Base-by-base conservation (phyloP, 768 basidiomycete species). In the Collybiopsis luxurians region DNA sequence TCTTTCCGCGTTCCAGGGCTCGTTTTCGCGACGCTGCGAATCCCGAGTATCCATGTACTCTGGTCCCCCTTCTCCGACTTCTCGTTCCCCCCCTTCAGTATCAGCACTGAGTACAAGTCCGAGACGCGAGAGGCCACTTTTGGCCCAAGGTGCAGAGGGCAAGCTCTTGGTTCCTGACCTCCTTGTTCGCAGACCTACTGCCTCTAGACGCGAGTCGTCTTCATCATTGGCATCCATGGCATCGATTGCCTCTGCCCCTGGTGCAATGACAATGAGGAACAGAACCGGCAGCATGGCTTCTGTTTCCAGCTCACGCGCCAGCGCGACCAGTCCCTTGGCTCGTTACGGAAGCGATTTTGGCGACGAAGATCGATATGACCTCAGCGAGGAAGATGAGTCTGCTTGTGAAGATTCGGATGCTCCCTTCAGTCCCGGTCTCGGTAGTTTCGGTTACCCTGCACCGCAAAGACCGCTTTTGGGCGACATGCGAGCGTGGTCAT, bases 71-170 rank as follows among this genome's bases (percentile, higher is more conserved):
- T 58, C 73, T 19, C 67, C 76, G 2, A 67, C 71, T 11, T 69
- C 74, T 2, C 62, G 76, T 2, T 66, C 72, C 2, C 75, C 77
- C 0, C 59, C 71, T 19, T 69, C 72, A 45, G 73, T 73, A 2
- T 59, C 72, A 45, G 69, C 77, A 28, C 60, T 73, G 42, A 60
- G 73, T 9, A 64, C 74, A 9, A 51, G 70, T 51, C 53, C 54
- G 36, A 67, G 75, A 43, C 76, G 78, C 36, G 85, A 83, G 64
- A 81, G 79, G 3, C 74, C 78, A 4, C 69, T 90, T 3, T 65
- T 90, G n/a, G 75, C 79, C 59, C 76, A 75, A 5, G 81, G 80
- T 40, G 85, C 83, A 0, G 79, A 88, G 66, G 88, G 87, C 53
- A 84, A 82, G 58, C 76, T 90, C 11, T 74, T 89, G 2, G 78